Percentiles rank a stretch among this genome's conserved stretches.
These are phyloP conservation scores for Amylostereum chailletii DNA, from an alignment of 1,284 basidiomycete species.

Conservation along the genomic window DNA sequence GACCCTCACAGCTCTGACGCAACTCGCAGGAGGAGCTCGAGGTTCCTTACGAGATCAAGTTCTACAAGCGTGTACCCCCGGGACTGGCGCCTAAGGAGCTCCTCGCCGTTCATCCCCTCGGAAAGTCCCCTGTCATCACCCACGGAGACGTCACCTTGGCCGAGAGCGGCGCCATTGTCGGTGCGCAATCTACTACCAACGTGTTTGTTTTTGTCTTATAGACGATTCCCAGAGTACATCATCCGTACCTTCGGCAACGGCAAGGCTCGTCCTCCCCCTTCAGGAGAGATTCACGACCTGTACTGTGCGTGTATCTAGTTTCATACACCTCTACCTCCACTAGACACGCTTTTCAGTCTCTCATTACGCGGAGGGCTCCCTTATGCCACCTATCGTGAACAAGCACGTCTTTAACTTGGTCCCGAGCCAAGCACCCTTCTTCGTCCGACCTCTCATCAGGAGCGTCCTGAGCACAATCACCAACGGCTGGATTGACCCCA, in stretches of 20 bases:
- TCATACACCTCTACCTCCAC: not conserved
- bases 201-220: not conserved
- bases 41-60: slow-evolving; percentile 20
- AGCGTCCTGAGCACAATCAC: slow-evolving; percentile 15
- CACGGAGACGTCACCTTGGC: slow-evolving; percentile 33
- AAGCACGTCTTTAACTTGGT: slow-evolving; percentile 21
- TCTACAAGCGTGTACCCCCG: slow-evolving; percentile 17
- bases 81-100: slow-evolving; percentile 25
- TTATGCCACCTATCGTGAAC: slow-evolving; percentile 29
- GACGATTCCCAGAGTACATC: slow-evolving; percentile 27
- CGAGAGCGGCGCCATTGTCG: slow-evolving; percentile 41
- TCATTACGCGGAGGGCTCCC: slow-evolving; percentile 31
- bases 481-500: slow-evolving; percentile 14
- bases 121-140: slow-evolving; percentile 39
- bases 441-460: slow-evolving; percentile 23
- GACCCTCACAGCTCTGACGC: not conserved
- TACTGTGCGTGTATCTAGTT: slow-evolving; percentile 19
- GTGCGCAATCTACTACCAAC: slow-evolving; percentile 18
- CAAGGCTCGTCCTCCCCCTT: slow-evolving; percentile 6
- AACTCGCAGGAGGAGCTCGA: slow-evolving; percentile 19
- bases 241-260: slow-evolving; percentile 19
- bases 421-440: slow-evolving; percentile 20
- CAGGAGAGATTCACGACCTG: slow-evolving; percentile 19
- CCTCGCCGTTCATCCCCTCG: slow-evolving; percentile 31
- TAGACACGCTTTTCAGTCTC: slow-evolving; percentile 14